phyloP scores from a whole-genome alignment of 106 monocot species.

The Allium cepa region DNA sequence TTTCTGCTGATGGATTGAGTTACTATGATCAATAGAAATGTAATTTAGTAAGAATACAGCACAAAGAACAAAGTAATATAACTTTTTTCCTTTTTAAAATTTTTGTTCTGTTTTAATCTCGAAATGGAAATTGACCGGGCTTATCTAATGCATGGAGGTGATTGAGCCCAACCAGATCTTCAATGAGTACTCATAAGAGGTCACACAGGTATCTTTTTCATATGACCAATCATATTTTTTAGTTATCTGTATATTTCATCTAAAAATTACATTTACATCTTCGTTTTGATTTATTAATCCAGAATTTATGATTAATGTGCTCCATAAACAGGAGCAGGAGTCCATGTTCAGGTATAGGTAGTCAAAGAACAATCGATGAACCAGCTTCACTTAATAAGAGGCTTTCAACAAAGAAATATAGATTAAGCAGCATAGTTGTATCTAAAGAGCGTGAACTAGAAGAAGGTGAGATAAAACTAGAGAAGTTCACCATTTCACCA shows the following conservation, averaged over 20 bases:
- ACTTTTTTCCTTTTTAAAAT: too few species aligned
- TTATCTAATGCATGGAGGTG: not conserved
- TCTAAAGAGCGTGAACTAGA: not conserved
- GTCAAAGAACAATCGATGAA: not conserved
- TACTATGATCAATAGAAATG: too few species aligned
- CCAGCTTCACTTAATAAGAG: not conserved
- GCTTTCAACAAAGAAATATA: not conserved
- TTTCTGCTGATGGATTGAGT: too few species aligned
- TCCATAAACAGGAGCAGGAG: not conserved
- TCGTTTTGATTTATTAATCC: not conserved
- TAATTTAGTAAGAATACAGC: too few species aligned
- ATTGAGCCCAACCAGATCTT: conserved; percentile 2
- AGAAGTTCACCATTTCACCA: not conserved
- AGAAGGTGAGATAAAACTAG: not conserved
- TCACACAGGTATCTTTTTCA: conserved; percentile 1
- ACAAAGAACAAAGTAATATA: too few species aligned
- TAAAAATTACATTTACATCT: not conserved
- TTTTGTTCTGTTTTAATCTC: too few species aligned
- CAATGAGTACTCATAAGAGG: not conserved
- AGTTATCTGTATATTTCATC: conserved; percentile 1
- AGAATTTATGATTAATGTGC: not conserved
- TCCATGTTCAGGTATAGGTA: not conserved
- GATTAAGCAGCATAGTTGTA: not conserved
- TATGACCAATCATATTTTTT: too few species aligned
- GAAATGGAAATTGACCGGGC: not conserved